Evolutionary conservation across 2,329 filamentous ascomycete genomes (phyloP).

Genomic region (Pezicula radicicola): DNA sequence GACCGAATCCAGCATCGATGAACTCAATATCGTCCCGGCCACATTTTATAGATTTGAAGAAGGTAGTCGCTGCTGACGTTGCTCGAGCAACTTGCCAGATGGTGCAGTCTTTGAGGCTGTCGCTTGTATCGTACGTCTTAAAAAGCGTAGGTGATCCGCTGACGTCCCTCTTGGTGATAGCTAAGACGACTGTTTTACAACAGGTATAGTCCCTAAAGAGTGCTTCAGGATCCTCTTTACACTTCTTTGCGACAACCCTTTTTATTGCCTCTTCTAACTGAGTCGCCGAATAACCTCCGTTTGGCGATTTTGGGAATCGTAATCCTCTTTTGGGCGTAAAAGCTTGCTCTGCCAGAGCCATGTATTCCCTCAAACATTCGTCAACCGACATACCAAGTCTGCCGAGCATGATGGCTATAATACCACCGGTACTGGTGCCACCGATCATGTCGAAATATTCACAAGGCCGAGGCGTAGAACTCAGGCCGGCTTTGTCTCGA

Average conservation of each 20-base stretch:
- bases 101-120: not conserved
- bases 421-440: slow-evolving; percentile 35
- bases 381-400: slow-evolving; percentile 40
- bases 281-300: not conserved
- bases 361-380: slow-evolving; percentile 39
- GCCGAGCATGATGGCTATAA: slow-evolving; percentile 46
- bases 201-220: not conserved
- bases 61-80: slow-evolving; percentile 26
- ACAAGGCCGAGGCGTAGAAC: slow-evolving; percentile 24
- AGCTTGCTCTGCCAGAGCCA: not conserved
- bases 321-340: not conserved
- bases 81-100: slow-evolving; percentile 29
- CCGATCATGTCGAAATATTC: slow-evolving; percentile 38
- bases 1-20: slow-evolving; percentile 1
- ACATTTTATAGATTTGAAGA: slow-evolving; percentile 21
- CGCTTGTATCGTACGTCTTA: slow-evolving; percentile 3
- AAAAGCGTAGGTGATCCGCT: slow-evolving; percentile 5
- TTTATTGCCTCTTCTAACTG: not conserved
- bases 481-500: slow-evolving; percentile 6
- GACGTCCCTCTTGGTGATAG: slow-evolving; percentile 1
- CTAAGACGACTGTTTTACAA: slow-evolving; percentile 2
- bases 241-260: not conserved
- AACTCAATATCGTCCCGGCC: slow-evolving; percentile 3
- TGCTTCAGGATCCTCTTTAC: no score
- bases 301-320: not conserved